phyloP scores from a whole-genome alignment of 768 basidiomycete species.

The Termitomyces titanicus region DNA sequence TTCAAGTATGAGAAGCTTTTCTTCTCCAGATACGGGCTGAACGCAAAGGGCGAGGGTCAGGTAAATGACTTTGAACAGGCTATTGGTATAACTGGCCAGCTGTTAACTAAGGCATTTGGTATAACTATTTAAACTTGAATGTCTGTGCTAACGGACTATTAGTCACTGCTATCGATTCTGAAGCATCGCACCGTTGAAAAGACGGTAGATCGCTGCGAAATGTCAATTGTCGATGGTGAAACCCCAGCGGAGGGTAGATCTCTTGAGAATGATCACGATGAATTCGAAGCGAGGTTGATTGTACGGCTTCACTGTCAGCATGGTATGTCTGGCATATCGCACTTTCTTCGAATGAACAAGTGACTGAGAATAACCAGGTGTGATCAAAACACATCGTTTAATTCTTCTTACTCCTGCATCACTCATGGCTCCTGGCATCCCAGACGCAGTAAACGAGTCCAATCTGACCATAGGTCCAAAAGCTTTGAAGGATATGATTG shows the following conservation, averaged over 20 bases:
- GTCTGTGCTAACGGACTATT: not conserved
- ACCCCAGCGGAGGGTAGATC: conserved; percentile 27
- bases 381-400: conserved; percentile 79
- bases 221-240: conserved; percentile 59
- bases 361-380: conserved; percentile 42
- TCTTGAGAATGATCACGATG: conserved; percentile 47
- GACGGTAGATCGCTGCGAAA: conserved; percentile 70
- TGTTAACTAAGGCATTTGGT: conserved; percentile 58
- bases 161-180: conserved; percentile 72
- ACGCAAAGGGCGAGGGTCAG: conserved; percentile 11
- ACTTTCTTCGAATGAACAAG: not conserved
- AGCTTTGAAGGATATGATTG: conserved; percentile 72
- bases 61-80: conserved; percentile 33
- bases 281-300: conserved; percentile 68
- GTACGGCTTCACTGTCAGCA: conserved; percentile 81
- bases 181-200: conserved; percentile 76
- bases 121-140: not conserved
- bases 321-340: conserved; percentile 35
- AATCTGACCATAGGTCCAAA: conserved; percentile 69
- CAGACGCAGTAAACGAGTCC: conserved; percentile 56
- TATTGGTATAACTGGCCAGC: conserved; percentile 54
- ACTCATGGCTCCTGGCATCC: conserved; percentile 63
- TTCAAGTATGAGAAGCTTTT: conserved; percentile 68
- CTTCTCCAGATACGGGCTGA: conserved; percentile 65
- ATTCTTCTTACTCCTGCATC: conserved; percentile 54